A percentile compares a stretch with the other conserved stretches of the same genome.
Evolutionary conservation across 1,139 yeast species (phyloP).

Genomic region (Pichia sp.): DNA sequence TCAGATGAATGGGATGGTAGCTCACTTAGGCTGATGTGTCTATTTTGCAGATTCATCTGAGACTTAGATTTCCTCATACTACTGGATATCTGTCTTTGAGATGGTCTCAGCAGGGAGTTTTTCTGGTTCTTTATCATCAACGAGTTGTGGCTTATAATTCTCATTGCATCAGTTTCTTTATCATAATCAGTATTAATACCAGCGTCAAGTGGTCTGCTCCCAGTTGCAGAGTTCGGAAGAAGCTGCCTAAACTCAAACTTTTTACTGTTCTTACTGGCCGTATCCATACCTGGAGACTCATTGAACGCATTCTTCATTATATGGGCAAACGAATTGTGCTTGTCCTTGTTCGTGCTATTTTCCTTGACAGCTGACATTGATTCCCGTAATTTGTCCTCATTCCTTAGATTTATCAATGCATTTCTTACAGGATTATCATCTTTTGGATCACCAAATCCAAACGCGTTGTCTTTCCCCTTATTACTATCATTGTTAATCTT

Average conservation of each 20-base stretch:
- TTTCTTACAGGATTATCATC: constrained; percentile 1
- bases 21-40: constrained; percentile 18
- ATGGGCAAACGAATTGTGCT: constrained; percentile 12
- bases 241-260: constrained; percentile 8
- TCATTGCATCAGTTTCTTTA: neutral
- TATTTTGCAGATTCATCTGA: constrained; percentile 23
- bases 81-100: neutral
- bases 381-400: constrained; percentile 35
- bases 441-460: neutral
- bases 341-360: neutral
- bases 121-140: constrained; percentile 2
- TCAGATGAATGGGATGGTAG: constrained; percentile 31
- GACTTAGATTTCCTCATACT: constrained; percentile 27
- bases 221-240: neutral
- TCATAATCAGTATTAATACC: neutral
- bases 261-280: neutral
- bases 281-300: constrained; percentile 1
- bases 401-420: constrained; percentile 22
- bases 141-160: neutral
- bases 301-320: constrained; percentile 7
- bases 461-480: neutral
- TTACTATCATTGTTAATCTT: neutral
- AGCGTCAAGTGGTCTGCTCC: neutral
- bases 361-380: constrained; percentile 28
- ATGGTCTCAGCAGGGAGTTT: neutral